Percentiles rank a stretch among this genome's conserved stretches.
These are phyloP conservation scores for Colletotrichum karsti DNA, from an alignment of 2,329 filamentous ascomycete species.

Conservation along the genomic window DNA sequence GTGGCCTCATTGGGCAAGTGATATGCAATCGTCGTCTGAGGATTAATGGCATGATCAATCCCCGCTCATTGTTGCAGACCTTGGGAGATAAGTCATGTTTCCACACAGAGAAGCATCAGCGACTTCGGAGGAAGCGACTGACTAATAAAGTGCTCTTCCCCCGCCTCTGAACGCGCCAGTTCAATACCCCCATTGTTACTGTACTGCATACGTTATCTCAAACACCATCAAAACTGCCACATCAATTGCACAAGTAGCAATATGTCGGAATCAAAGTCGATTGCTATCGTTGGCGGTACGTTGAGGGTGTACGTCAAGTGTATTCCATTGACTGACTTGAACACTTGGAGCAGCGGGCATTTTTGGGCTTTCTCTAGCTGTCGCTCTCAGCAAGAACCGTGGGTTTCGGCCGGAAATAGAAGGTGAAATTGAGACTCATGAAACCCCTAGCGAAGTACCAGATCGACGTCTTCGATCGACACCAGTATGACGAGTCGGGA, in stretches of 20 bases:
- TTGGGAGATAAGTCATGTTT: neutral
- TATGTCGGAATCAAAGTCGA: slow-evolving; percentile 6
- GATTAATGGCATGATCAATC: neutral
- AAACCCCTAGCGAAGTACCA: neutral
- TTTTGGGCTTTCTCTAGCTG: slow-evolving; percentile 35
- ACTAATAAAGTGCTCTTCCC: neutral
- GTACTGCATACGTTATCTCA: neutral
- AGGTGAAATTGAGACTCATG: neutral
- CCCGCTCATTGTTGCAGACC: neutral
- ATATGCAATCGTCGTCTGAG: neutral
- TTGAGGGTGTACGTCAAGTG: neutral
- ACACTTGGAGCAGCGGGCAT: slow-evolving; percentile 30
- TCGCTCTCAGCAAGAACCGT: slow-evolving; percentile 33
- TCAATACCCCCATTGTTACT: too few relatives aligned
- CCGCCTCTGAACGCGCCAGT: neutral
- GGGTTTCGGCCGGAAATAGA: neutral
- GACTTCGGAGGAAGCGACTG: neutral
- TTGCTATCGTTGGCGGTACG: slow-evolving; percentile 15
- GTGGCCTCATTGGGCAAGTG: neutral
- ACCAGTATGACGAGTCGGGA: slow-evolving; percentile 31
- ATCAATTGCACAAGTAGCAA: neutral
- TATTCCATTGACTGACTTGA: too few relatives aligned
- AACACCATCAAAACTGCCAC: neutral
- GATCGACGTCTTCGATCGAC: slow-evolving; percentile 33
- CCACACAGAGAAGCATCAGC: neutral